Percentiles rank a stretch among this genome's conserved stretches.
These are phyloP conservation scores for Phlebiopsis flavidoalba DNA, from an alignment of 768 basidiomycete genomes.

Conservation along the genomic window DNA sequence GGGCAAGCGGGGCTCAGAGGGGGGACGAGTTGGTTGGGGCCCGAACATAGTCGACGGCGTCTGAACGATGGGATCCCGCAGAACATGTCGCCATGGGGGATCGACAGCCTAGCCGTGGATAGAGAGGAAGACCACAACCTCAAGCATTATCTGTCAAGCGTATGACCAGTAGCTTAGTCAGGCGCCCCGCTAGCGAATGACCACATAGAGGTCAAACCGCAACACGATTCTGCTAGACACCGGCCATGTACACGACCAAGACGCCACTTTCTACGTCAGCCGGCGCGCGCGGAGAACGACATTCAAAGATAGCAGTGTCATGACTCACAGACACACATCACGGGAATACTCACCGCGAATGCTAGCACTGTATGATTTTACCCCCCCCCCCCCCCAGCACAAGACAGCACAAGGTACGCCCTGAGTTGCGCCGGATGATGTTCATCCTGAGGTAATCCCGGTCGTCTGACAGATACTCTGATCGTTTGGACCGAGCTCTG, in stretches of 20 bases:
- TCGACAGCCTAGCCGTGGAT: conserved; percentile 57
- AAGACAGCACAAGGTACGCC: conserved; percentile 80
- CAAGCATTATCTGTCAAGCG: conserved; percentile 95
- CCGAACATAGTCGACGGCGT: conserved; percentile 10
- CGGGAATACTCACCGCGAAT: too few relatives aligned
- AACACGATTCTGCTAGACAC: too few relatives aligned
- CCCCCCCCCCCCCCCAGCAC: too few relatives aligned
- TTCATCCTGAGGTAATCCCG: not conserved
- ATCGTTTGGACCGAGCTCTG: conserved; percentile 99
- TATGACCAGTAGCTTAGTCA: conserved; percentile 92
- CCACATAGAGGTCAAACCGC: too few relatives aligned
- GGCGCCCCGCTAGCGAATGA: conserved; percentile 87
- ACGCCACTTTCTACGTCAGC: conserved; percentile 76
- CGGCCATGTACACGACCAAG: conserved; percentile 78
- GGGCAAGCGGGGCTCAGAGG: conserved; percentile 5
- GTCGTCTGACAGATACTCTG: conserved; percentile 67
- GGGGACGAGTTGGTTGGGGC: conserved; percentile 2
- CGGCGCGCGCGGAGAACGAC: conserved; percentile 78
- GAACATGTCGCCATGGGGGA: conserved; percentile 26
- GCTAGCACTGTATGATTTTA: too few relatives aligned
- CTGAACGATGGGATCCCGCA: not conserved
- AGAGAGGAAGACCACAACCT: conserved; percentile 59
- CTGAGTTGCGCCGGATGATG: not conserved
- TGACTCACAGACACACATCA: too few relatives aligned
- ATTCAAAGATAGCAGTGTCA: too few relatives aligned